phyloP scores from a whole-genome alignment of 2,329 filamentous ascomycete species.

The Claviceps arundinis region DNA sequence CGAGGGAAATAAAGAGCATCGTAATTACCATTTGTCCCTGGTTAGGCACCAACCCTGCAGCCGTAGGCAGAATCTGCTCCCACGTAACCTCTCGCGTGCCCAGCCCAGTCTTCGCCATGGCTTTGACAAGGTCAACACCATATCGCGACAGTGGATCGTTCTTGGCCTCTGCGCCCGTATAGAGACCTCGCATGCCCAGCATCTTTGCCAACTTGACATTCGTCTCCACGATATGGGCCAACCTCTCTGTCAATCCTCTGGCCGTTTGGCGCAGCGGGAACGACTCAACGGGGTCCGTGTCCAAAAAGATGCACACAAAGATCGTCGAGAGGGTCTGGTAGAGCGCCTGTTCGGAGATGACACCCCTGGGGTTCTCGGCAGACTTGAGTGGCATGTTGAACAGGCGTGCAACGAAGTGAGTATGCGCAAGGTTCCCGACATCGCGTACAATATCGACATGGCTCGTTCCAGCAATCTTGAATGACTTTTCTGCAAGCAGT shows the following conservation, averaged over 20 bases:
- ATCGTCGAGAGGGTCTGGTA: constrained; percentile 52
- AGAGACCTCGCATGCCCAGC: constrained; percentile 27
- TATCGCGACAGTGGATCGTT: constrained; percentile 46
- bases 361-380: constrained; percentile 42
- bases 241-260: constrained; percentile 40
- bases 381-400: constrained; percentile 59
- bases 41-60: constrained; percentile 53
- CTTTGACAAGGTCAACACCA: constrained; percentile 52
- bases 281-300: constrained; percentile 52
- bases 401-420: constrained; percentile 47
- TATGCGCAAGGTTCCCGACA: constrained; percentile 53
- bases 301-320: constrained; percentile 52
- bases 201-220: constrained; percentile 47
- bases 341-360: constrained; percentile 41
- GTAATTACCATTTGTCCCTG: constrained; percentile 50
- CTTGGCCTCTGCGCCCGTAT: constrained; percentile 35
- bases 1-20: too few species aligned
- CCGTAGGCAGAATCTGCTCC: constrained; percentile 56
- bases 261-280: constrained; percentile 50
- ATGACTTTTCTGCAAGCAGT: constrained; percentile 52
- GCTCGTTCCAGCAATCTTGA: constrained; percentile 37
- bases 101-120: constrained; percentile 49
- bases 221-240: constrained; percentile 48
- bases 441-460: constrained; percentile 62
- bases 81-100: constrained; percentile 54